These are phyloP conservation scores for Phytophthora rubi DNA, from an alignment of 352 stramenopile genomes.

Conservation along the genomic window DNA sequence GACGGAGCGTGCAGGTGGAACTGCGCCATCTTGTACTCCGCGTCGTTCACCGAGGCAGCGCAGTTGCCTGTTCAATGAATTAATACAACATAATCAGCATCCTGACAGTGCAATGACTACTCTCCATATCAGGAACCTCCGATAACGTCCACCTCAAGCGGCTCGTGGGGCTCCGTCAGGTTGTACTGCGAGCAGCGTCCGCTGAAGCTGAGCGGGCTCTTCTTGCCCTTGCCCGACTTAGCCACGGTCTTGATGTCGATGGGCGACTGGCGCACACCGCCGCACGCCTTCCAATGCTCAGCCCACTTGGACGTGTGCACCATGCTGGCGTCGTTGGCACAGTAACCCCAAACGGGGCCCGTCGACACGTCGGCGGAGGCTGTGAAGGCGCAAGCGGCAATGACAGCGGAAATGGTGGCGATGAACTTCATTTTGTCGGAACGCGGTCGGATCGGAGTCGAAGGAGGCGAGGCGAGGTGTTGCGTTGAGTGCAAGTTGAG, in stretches of 20 bases:
- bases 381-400: constrained; percentile 13
- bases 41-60: constrained; percentile 8
- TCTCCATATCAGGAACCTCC: not conserved
- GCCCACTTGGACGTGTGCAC: constrained; percentile 29
- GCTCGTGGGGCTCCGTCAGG: constrained; percentile 31
- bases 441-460: not conserved
- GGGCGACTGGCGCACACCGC: constrained; percentile 36
- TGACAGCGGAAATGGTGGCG: constrained; percentile 6
- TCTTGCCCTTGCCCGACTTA: constrained; percentile 2
- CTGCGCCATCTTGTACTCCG: constrained; percentile 40
- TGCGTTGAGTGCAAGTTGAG: constrained; percentile 13
- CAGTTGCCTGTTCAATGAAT: constrained; percentile 15
- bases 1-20: constrained; percentile 55
- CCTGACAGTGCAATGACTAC: too few relatives aligned
- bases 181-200: constrained; percentile 26
- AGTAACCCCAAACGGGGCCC: constrained; percentile 32
- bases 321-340: constrained; percentile 20
- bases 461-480: constrained; percentile 1
- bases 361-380: constrained; percentile 7
- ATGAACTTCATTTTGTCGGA: constrained; percentile 21
- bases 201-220: constrained; percentile 5
- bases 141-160: constrained; percentile 24
- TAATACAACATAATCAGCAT: not conserved
- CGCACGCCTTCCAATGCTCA: constrained; percentile 24
- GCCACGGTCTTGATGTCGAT: constrained; percentile 36